A percentile compares a stretch with the other conserved stretches of the same genome.
Conservation (phyloP, 1,139 yeast genomes). For the Zygotorulaspora mrakii region DNA sequence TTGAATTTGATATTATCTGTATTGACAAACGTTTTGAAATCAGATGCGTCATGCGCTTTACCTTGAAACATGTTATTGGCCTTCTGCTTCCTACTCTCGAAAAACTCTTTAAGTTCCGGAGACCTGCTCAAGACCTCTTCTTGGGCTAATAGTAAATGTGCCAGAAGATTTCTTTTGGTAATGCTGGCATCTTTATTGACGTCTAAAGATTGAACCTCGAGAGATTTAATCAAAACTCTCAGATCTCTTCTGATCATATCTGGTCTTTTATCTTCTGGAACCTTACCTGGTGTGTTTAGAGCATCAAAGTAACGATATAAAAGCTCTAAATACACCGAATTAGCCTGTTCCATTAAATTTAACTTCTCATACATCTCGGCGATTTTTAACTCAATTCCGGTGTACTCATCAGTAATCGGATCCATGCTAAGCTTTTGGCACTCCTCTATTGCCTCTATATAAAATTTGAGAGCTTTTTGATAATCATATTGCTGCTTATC, state of each 20-base stretch:
- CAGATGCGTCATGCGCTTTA: constrained; percentile 19
- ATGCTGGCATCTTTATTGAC: constrained; percentile 51
- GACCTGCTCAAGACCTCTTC: constrained; percentile 48
- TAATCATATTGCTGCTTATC: constrained; percentile 59
- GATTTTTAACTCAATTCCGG: constrained; percentile 80
- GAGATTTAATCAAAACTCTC: constrained; percentile 60
- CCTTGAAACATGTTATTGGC: constrained; percentile 19
- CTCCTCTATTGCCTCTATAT: constrained; percentile 51
- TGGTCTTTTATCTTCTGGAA: constrained; percentile 42
- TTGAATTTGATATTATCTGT: constrained; percentile 31
- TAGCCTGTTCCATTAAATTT: constrained; percentile 58
- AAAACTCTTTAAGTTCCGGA: constrained; percentile 33
- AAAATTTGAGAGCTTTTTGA: constrained; percentile 62
- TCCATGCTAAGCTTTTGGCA: constrained; percentile 49
- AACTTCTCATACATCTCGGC: constrained; percentile 82
- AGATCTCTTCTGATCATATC: constrained; percentile 69
- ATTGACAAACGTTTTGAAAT: constrained; percentile 32
- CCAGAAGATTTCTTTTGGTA: constrained; percentile 56
- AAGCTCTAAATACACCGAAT: constrained; percentile 61
- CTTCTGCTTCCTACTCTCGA: constrained; percentile 32
- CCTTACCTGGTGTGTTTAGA: constrained; percentile 40
- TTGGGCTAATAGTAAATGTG: constrained; percentile 65
- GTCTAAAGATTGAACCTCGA: constrained; percentile 40
- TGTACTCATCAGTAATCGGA: constrained; percentile 62
- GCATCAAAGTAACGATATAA: constrained; percentile 61